Percentiles rank a stretch among this genome's conserved stretches.
Conservation (phyloP, 257 asterid species). For the Leonotis leonurus region DNA sequence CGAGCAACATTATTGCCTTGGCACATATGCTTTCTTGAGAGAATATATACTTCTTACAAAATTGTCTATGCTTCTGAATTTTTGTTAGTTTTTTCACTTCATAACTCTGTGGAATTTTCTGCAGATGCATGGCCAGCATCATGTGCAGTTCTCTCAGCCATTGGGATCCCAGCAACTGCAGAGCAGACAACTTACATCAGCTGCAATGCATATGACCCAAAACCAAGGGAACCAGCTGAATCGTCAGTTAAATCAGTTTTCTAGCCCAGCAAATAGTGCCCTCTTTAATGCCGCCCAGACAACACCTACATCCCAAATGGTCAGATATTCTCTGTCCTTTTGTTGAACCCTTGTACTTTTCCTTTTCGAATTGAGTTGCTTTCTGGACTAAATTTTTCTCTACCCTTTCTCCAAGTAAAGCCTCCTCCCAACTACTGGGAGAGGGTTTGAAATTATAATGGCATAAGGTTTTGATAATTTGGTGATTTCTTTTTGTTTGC, state of each 20-base stretch:
- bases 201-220: conserved; percentile 69
- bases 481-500: not conserved
- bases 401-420: not conserved
- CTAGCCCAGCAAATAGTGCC: conserved; percentile 80
- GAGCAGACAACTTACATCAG: conserved; percentile 75
- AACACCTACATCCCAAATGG: conserved; percentile 77
- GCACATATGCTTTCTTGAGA: not conserved
- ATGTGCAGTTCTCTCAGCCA: conserved; percentile 85
- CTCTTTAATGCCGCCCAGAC: conserved; percentile 85
- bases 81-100: conserved; percentile 6
- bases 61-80: conserved; percentile 4
- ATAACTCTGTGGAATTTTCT: conserved; percentile 7
- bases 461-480: not conserved
- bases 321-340: conserved; percentile 27
- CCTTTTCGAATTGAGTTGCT: not conserved
- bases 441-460: not conserved
- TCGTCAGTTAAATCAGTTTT: conserved; percentile 79
- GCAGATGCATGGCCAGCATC: conserved; percentile 88
- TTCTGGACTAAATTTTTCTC: not conserved
- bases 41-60: not conserved
- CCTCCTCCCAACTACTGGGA: not conserved
- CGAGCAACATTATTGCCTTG: not conserved
- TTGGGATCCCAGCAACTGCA: conserved; percentile 74
- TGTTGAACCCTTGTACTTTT: not conserved
- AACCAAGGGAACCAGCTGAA: conserved; percentile 90